Evolutionary conservation across 78 protist genomes (phyloP).

Genomic region (slime mould (Dictyostelium discoideum)): dicty_2.7 NC_007090.3:1219501-1220000

Average conservation of each 20-base stretch:
- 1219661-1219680: background rate
- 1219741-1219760: background rate
- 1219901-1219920: background rate
- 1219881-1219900: background rate
- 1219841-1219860: background rate
- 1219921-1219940: background rate
- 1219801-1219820: background rate
- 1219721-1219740: background rate
- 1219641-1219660: background rate
- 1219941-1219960: background rate
- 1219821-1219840: constrained; percentile 4
- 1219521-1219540: constrained; percentile 14
- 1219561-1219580: background rate
- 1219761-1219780: constrained; percentile 1
- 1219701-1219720: constrained; percentile 19
- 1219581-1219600: background rate
- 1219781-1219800: background rate
- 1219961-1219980: background rate
- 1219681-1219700: constrained; percentile 57
- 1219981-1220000: background rate
- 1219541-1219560: constrained; percentile 31
- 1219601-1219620: background rate
- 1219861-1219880: background rate
- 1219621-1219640: constrained; percentile 12
- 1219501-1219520: constrained; percentile 38